Conservation (phyloP, 371 early-diverging fungal genomes). For the Mortierella sp. region DNA sequence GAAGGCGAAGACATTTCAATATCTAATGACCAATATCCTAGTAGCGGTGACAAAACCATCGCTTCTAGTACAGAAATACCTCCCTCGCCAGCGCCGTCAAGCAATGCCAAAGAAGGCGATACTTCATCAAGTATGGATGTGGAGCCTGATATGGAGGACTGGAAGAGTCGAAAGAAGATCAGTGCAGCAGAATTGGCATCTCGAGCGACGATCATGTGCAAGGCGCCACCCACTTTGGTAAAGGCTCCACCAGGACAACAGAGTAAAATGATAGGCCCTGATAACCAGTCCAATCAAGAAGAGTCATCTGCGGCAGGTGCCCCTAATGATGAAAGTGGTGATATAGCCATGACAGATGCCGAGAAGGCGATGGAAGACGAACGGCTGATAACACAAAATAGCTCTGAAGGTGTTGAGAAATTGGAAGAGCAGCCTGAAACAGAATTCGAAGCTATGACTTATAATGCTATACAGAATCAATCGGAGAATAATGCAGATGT, state of each 20-base stretch:
- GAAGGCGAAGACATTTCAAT: background rate
- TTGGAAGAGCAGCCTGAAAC: background rate
- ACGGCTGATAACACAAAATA: background rate
- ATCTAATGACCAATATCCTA: background rate
- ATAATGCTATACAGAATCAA: background rate
- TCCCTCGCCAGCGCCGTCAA: constrained; percentile 23
- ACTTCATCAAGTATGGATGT: constrained; percentile 16
- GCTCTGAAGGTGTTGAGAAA: background rate
- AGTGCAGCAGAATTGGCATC: constrained; percentile 48
- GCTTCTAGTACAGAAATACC: constrained; percentile 3
- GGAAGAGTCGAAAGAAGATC: constrained; percentile 53
- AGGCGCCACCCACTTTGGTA: constrained; percentile 44
- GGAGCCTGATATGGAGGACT: constrained; percentile 42
- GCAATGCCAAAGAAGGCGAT: constrained; percentile 9
- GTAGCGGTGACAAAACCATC: background rate
- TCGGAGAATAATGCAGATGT: background rate
- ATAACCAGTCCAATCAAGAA: constrained; percentile 1
- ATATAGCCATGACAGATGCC: background rate
- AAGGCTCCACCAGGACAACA: constrained; percentile 46
- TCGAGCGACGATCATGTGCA: constrained; percentile 44
- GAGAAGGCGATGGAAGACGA: constrained; percentile 2
- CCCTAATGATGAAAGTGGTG: constrained; percentile 10
- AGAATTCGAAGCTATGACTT: background rate
- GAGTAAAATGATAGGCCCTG: constrained; percentile 36
- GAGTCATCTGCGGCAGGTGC: background rate